Percentiles rank a stretch among this genome's conserved stretches.
Evolutionary conservation across 2,329 filamentous ascomycete species (phyloP).

Genomic region (Ophiocordyceps camponoti-saundersi): DNA sequence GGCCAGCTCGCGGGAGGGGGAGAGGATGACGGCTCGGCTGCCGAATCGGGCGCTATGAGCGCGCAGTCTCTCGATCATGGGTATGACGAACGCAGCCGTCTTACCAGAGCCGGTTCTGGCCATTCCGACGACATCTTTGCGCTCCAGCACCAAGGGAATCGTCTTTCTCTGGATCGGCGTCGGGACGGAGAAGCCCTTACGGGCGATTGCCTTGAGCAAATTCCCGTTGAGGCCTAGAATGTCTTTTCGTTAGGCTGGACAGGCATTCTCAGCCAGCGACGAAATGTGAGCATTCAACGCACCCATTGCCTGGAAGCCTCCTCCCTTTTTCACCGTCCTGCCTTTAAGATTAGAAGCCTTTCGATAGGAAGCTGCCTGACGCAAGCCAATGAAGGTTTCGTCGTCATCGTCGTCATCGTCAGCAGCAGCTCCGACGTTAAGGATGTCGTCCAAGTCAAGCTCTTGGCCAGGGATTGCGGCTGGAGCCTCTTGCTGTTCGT

Average conservation of each 20-base stretch:
- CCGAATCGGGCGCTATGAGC: slow-evolving; percentile 77
- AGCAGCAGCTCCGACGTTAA: slow-evolving; percentile 30
- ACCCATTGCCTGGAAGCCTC: slow-evolving; percentile 94
- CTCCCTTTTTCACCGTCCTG: slow-evolving; percentile 80
- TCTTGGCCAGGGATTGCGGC: slow-evolving; percentile 20
- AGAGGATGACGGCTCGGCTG: slow-evolving; percentile 72
- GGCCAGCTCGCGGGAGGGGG: slow-evolving; percentile 83
- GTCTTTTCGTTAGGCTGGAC: neutral
- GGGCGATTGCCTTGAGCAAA: slow-evolving; percentile 75
- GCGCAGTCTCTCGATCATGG: slow-evolving; percentile 90
- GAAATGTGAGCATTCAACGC: slow-evolving; percentile 6
- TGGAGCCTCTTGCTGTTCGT: slow-evolving; percentile 29
- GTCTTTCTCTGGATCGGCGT: slow-evolving; percentile 96
- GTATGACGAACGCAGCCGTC: slow-evolving; percentile 94
- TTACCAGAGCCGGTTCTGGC: slow-evolving; percentile 97
- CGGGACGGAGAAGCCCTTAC: slow-evolving; percentile 90
- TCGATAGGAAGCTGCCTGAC: slow-evolving; percentile 74
- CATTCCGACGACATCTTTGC: slow-evolving; percentile 97
- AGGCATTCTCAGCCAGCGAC: neutral
- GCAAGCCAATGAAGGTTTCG: slow-evolving; percentile 77
- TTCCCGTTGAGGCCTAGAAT: slow-evolving; percentile 53
- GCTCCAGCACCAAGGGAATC: slow-evolving; percentile 77
- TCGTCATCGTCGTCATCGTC: slow-evolving; percentile 43
- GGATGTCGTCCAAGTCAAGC: slow-evolving; percentile 42
- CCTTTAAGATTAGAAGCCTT: slow-evolving; percentile 72